Evolutionary conservation across 805 yeast genomes (phyloP).

Genomic region (Tanozyma kutaoensis): DNA sequence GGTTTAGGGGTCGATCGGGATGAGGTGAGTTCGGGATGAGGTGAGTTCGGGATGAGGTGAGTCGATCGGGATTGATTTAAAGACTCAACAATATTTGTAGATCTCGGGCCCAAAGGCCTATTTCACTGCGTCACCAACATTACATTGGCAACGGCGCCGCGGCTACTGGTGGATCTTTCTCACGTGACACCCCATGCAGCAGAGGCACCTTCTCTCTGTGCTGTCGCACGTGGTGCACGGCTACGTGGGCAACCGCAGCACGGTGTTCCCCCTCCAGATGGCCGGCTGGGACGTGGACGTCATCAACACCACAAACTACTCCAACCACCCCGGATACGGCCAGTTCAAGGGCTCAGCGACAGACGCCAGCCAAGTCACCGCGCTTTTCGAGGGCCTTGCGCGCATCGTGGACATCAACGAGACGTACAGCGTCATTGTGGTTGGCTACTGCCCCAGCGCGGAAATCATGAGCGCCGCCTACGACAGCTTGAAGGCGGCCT

Average conservation of each 20-base stretch:
- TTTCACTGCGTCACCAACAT: no score
- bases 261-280: constrained; percentile 7
- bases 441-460: constrained; percentile 69
- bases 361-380: constrained; percentile 29
- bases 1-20: no score
- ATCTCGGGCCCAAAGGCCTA: no score
- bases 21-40: no score
- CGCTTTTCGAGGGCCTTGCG: constrained; percentile 42
- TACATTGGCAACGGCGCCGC: no score
- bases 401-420: constrained; percentile 24
- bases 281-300: constrained; percentile 9
- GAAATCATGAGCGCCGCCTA: constrained; percentile 40
- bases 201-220: constrained; percentile 3
- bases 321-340: constrained; percentile 9
- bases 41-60: no score
- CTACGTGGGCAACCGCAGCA: constrained; percentile 8
- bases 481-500: constrained; percentile 21
- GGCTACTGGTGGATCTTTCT: no score
- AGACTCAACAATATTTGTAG: no score
- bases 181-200: not conserved
- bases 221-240: constrained; percentile 10
- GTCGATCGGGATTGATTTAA: no score
- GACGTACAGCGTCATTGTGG: constrained; percentile 49
- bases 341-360: constrained; percentile 15
- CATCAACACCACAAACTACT: constrained; percentile 7